Evolutionary conservation across 768 basidiomycete species (phyloP).

Genomic region (Panaeolus papilionaceus): DNA sequence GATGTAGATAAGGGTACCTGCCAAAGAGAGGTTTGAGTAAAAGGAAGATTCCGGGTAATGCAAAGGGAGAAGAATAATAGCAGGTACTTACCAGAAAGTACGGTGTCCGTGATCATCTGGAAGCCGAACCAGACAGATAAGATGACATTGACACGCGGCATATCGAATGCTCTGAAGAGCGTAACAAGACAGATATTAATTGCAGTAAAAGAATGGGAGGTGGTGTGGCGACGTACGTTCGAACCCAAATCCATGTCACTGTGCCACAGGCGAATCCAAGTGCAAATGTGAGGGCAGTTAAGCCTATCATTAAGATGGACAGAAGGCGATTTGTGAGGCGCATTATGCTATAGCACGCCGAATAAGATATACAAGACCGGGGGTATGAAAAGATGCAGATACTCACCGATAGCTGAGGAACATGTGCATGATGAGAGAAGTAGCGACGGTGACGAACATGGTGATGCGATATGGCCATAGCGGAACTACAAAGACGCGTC

Average conservation of each 20-base stretch:
- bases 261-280: slow-evolving; percentile 40
- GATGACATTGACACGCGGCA: slow-evolving; percentile 17
- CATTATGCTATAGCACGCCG: slow-evolving; percentile 20
- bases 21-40: slow-evolving; percentile 7
- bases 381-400: slow-evolving; percentile 22
- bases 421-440: slow-evolving; percentile 52
- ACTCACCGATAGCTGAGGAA: slow-evolving; percentile 49
- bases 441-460: slow-evolving; percentile 47
- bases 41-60: slow-evolving; percentile 1
- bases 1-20: slow-evolving; percentile 29
- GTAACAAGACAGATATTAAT: slow-evolving; percentile 1
- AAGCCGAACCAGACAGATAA: slow-evolving; percentile 20
- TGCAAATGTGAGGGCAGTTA: slow-evolving; percentile 35
- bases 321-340: slow-evolving; percentile 32
- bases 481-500: slow-evolving; percentile 32
- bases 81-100: slow-evolving; percentile 8
- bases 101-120: slow-evolving; percentile 19
- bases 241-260: slow-evolving; percentile 17
- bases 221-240: not conserved
- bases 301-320: slow-evolving; percentile 22
- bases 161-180: slow-evolving; percentile 16
- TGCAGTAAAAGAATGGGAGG: not conserved
- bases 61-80: not conserved
- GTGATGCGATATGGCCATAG: slow-evolving; percentile 56
- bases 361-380: not conserved